Evolutionary conservation across 805 yeast genomes (phyloP), one percentile per base, ranked within the genome.

Genomic region (Wickerhamomyces chambardii): DNA sequence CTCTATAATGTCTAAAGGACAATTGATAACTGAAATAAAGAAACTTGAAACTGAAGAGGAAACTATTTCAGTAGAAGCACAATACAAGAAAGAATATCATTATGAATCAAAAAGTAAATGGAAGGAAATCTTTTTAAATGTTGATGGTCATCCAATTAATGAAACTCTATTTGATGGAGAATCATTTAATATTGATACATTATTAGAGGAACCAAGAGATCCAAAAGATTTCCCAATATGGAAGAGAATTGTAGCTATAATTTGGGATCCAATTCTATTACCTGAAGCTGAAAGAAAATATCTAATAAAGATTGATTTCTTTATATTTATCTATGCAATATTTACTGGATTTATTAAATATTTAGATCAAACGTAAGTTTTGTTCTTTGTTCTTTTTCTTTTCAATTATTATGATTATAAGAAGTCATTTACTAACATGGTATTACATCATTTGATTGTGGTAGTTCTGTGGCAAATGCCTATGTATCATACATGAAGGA

Each of bases 381-480:
- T n/a, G n/a, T n/a, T n/a, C n/a, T n/a, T n/a, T n/a, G n/a, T n/a
- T n/a, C n/a, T n/a, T n/a, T n/a, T n/a, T n/a, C n/a, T n/a, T n/a
- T n/a, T n/a, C n/a, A n/a, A n/a, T n/a, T n/a, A n/a, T n/a, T n/a
- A n/a, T n/a, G n/a, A n/a, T n/a, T n/a, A n/a, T n/a, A n/a, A n/a
- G n/a, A n/a, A n/a, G n/a, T n/a, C n/a, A n/a, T n/a, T n/a, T n/a
- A n/a, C n/a, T n/a, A n/a, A n/a, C n/a, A n/a, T n/a, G n/a, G n/a
- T n/a, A n/a, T n/a, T n/a, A n/a, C n/a, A n/a, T n/a, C n/a, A n/a
- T n/a, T n/a, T n/a, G n/a, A n/a, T n/a, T n/a, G n/a, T n/a, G n/a
- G n/a, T n/a, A n/a, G n/a, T 78, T 36, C n/a, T n/a, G n/a, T n/a
- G n/a, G 68, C 67, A 40, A 76, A 78, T 47, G 86, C 86, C 1